Evolutionary conservation across 176 grass and related monocot genomes (phyloP), one percentile per base, ranked within the genome.

Genomic region (Oryza glumipatula): DNA sequence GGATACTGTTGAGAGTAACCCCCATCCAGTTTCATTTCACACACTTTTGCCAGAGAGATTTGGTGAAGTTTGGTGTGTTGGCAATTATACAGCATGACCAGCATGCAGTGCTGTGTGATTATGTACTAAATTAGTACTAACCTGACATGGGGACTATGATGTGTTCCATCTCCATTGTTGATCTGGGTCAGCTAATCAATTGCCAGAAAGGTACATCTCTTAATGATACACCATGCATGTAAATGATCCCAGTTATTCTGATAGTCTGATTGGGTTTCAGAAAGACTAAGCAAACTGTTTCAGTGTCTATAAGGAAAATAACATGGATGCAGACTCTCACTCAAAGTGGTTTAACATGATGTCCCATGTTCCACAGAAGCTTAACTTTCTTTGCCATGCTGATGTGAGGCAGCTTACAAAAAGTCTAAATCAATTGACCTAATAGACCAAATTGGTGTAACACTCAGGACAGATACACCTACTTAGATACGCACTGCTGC

Each of bases 21-120:
- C 44, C 7, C 70, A 47, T 26, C 5, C 43, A 4, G 48, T 33
- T 48, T 52, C 24, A 60, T 48, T 51, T 64, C 17, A 71, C 61
- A 54, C 16, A 51, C 11, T 68, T 68, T 61, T 70, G 58, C 48
- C 23, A 69, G 26, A 73, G 11, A 63, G 72, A 47, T 61, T 76
- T 36, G 73, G 41, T 65, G 19, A 82, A 70, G 47, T 75, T 75
- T 21, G 73, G 73, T 75, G 47, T 30, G 30, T 22, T 76, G 13
- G 46, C 49, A 76, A 58, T 76, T 11, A 56, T 5, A 28, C 12
- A 24, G 3, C 44, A 15, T 73, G 6, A 73, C 41, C n/a, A 72
- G 39, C n/a, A 48, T 17, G 23, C 13, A 48, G 12, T 49, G 43
- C 43, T 44, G 71, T 48, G 43, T 48, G 22, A 73, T 73, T 26